Percentiles rank a stretch among this genome's conserved stretches.
These are phyloP conservation scores for Wickerhamomyces strasburgensis DNA, from an alignment of 805 yeast genomes.

Conservation along the genomic window DNA sequence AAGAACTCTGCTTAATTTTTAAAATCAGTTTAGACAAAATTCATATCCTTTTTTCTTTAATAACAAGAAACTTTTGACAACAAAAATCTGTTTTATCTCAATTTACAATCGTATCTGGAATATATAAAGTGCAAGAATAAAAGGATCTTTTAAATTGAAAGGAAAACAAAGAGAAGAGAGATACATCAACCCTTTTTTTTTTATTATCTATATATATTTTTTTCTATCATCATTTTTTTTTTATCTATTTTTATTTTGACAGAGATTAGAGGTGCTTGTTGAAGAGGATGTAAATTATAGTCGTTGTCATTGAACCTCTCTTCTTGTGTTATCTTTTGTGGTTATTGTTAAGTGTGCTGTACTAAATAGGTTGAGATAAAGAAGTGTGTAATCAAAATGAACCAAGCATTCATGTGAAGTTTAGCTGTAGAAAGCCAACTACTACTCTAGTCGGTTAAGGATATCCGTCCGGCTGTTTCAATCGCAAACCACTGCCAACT, in stretches of 20 bases:
- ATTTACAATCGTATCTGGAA: not conserved
- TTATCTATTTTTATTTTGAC: slow-evolving; percentile 7
- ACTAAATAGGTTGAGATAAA: slow-evolving; percentile 6
- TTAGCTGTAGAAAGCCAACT: too few relatives aligned
- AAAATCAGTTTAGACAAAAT: not conserved
- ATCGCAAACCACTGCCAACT: too few relatives aligned
- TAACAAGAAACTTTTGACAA: not conserved
- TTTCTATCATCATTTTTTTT: slow-evolving; percentile 4
- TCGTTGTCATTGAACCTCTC: not conserved
- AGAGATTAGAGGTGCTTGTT: slow-evolving; percentile 8
- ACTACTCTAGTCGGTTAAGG: too few relatives aligned
- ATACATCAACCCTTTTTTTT: too few relatives aligned
- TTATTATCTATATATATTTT: slow-evolving; percentile 3
- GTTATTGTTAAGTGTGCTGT: slow-evolving; percentile 4
- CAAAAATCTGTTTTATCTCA: not conserved
- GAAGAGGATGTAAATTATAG: too few relatives aligned
- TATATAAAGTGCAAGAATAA: not conserved
- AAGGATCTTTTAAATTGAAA: slow-evolving; percentile 1
- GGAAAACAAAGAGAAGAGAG: slow-evolving; percentile 1
- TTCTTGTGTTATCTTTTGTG: not conserved
- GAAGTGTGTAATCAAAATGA: not conserved
- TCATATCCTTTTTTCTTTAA: not conserved
- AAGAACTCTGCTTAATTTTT: slow-evolving; percentile 50
- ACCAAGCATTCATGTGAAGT: slow-evolving; percentile 3
- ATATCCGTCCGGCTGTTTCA: too few relatives aligned